A percentile compares a stretch with the other conserved stretches of the same genome.
Evolutionary conservation across 2,329 filamentous ascomycete genomes (phyloP).

Genomic region (Xylaria sp.): DNA sequence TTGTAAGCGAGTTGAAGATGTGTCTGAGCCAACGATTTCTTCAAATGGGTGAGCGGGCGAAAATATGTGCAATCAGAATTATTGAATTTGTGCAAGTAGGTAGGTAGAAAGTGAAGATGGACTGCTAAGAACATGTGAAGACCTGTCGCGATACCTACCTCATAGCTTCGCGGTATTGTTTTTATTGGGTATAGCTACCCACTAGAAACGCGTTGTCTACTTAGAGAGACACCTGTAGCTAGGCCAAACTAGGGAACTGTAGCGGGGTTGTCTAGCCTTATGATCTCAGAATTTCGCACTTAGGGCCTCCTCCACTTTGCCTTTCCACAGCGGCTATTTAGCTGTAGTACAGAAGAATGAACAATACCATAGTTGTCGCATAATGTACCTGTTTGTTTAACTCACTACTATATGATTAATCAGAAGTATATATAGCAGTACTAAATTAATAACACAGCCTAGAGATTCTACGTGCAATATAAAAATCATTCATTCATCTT

Average conservation of each 20-base stretch:
- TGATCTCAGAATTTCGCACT: conserved; percentile 1
- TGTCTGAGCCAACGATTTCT: background rate
- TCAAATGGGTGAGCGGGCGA: background rate
- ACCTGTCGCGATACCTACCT: conserved; percentile 19
- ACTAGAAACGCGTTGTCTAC: conserved; percentile 15
- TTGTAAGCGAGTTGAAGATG: background rate
- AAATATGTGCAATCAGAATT: conserved; percentile 2
- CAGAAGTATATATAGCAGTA: too few species aligned
- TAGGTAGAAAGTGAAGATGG: background rate
- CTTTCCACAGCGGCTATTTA: background rate
- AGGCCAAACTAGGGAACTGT: conserved; percentile 10
- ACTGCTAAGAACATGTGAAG: conserved; percentile 11
- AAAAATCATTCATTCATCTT: too few species aligned
- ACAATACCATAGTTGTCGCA: too few species aligned
- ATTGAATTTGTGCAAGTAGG: background rate
- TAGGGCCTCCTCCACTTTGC: background rate
- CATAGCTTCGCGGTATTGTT: conserved; percentile 28
- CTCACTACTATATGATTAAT: too few species aligned
- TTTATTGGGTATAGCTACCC: conserved; percentile 10
- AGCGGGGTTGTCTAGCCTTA: conserved; percentile 20
- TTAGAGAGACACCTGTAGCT: background rate
- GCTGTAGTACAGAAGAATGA: too few species aligned
- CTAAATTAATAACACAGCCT: too few species aligned
- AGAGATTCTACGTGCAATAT: too few species aligned
- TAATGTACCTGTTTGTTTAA: too few species aligned